Evolutionary conservation across 1,284 basidiomycete species (phyloP).

Genomic region (Cryptococcus sp.): DNA sequence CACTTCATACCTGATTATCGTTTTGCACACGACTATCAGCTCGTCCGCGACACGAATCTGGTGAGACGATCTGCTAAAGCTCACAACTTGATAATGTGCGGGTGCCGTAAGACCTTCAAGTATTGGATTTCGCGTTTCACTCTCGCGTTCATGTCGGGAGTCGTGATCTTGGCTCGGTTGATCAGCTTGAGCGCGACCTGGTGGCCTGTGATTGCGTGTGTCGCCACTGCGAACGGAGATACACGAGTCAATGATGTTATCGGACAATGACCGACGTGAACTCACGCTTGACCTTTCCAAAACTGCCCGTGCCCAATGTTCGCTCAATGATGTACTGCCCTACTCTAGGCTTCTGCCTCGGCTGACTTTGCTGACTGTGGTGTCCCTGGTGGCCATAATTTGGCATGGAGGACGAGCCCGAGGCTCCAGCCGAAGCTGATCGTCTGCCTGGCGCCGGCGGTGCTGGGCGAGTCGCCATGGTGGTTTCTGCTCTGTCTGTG

Average conservation of each 20-base stretch:
- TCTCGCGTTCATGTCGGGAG: slow-evolving; percentile 85
- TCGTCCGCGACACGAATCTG: neutral
- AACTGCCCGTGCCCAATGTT: slow-evolving; percentile 72
- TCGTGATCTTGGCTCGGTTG: slow-evolving; percentile 88
- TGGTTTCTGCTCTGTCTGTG: neutral
- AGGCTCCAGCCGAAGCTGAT: slow-evolving; percentile 36
- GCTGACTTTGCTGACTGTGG: slow-evolving; percentile 8
- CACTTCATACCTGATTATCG: slow-evolving; percentile 76
- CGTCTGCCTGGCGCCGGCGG: slow-evolving; percentile 43
- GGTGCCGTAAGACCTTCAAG: slow-evolving; percentile 84
- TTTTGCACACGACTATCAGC: neutral
- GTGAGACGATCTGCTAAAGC: slow-evolving; percentile 40
- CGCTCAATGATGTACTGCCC: slow-evolving; percentile 57
- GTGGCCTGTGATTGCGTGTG: slow-evolving; percentile 90
- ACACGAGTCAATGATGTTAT: too few species aligned
- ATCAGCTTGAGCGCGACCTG: slow-evolving; percentile 98
- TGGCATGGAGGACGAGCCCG: slow-evolving; percentile 13
- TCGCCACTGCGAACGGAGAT: slow-evolving; percentile 67
- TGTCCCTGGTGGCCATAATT: slow-evolving; percentile 9
- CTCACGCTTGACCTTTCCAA: slow-evolving; percentile 97
- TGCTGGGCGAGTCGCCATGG: slow-evolving; percentile 49
- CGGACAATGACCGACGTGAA: slow-evolving; percentile 4
- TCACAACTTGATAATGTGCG: slow-evolving; percentile 94
- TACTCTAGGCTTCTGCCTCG: slow-evolving; percentile 45
- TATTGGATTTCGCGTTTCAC: slow-evolving; percentile 96